These are phyloP conservation scores for Xylaria longipes DNA, from an alignment of 495 filamentous ascomycete genomes.

Conservation along the genomic window DNA sequence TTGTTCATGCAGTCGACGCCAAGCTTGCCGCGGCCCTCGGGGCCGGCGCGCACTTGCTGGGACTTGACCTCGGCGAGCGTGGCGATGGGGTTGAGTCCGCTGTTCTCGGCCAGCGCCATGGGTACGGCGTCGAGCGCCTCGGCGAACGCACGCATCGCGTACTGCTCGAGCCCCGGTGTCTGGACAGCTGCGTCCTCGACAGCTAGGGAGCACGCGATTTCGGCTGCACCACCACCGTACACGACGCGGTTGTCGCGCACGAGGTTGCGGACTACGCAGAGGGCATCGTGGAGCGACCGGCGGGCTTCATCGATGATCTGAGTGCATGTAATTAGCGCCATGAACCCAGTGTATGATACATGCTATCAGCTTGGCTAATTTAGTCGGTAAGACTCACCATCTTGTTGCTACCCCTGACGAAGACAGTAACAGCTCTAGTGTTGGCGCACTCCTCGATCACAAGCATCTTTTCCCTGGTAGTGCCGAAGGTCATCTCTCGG, in stretches of 20 bases:
- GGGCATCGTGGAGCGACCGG: conserved; percentile 93
- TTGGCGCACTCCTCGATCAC: conserved; percentile 99
- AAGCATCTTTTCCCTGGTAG: conserved; percentile 98
- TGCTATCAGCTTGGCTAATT: neutral
- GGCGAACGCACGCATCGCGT: conserved; percentile 97
- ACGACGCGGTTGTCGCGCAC: conserved; percentile 96
- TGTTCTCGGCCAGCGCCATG: conserved; percentile 98
- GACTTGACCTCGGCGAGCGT: conserved; percentile 94
- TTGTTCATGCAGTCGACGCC: conserved; percentile 98
- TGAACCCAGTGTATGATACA: neutral
- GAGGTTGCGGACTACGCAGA: conserved; percentile 97
- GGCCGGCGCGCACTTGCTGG: conserved; percentile 89
- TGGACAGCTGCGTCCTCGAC: conserved; percentile 95
- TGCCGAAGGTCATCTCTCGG: conserved; percentile 94
- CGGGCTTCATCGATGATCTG: conserved; percentile 99
- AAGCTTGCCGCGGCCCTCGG: conserved; percentile 67
- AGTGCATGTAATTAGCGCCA: conserved; percentile 23
- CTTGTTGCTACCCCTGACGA: conserved; percentile 98
- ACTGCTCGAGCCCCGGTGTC: conserved; percentile 95
- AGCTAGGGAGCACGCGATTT: conserved; percentile 96
- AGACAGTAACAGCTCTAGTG: conserved; percentile 93
- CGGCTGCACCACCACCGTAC: conserved; percentile 96
- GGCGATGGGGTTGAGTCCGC: conserved; percentile 92
- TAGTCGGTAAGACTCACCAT: conserved; percentile 68
- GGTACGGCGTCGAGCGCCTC: conserved; percentile 94